phyloP scores from a whole-genome alignment of 176 grass and related monocot species.

The Poa annua region DNA sequence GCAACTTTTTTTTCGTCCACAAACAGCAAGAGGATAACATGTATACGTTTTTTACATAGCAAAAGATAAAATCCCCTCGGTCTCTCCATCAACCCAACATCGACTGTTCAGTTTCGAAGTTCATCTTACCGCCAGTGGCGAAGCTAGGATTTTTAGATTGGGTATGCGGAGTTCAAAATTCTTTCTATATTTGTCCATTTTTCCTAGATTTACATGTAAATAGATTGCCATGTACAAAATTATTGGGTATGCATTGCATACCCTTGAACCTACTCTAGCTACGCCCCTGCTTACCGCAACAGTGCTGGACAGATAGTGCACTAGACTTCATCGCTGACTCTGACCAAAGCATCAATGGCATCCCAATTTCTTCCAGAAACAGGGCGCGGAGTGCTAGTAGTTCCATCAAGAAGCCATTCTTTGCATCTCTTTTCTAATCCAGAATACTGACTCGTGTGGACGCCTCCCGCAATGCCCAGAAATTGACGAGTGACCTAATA shows the following conservation, averaged over 20 bases:
- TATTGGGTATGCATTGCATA: no score
- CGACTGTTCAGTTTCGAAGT: not conserved
- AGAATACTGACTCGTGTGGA: not conserved
- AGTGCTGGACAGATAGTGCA: not conserved
- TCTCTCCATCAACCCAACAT: constrained; percentile 3
- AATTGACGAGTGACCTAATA: not conserved
- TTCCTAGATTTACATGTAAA: no score
- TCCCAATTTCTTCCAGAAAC: no score
- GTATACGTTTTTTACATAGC: not conserved
- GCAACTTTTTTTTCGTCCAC: not conserved
- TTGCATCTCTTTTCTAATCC: not conserved
- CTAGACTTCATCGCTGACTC: not conserved
- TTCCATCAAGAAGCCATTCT: not conserved
- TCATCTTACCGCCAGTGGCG: no score
- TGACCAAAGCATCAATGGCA: not conserved
- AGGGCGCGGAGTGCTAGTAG: no score
- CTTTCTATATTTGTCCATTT: no score
- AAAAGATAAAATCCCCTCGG: not conserved
- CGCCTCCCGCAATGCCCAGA: not conserved
- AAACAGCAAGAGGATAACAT: not conserved
- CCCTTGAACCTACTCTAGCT: no score
- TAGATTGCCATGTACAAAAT: no score
- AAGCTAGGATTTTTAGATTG: no score
- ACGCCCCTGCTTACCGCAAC: no score
- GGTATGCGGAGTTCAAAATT: no score